Conservation (phyloP, 2,329 filamentous ascomycete genomes). For the Colletotrichum chlorophyti region DNA sequence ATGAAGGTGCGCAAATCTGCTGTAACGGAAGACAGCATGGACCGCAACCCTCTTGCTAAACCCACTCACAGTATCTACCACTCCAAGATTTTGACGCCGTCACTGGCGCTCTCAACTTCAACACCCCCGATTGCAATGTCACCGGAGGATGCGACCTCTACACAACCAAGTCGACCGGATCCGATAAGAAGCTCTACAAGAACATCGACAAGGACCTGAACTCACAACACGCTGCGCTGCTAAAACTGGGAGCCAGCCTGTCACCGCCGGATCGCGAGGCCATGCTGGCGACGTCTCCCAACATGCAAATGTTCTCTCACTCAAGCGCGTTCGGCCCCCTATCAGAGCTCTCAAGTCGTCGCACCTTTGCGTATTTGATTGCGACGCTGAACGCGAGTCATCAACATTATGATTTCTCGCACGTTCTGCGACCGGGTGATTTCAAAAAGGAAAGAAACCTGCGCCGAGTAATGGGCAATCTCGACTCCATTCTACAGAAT, state of each 20-base stretch:
- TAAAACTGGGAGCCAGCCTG: slow-evolving; percentile 85
- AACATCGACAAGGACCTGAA: slow-evolving; percentile 92
- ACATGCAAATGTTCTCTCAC: slow-evolving; percentile 68
- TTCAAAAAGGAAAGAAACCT: slow-evolving; percentile 86
- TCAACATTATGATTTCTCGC: slow-evolving; percentile 90
- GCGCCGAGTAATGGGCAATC: slow-evolving; percentile 81
- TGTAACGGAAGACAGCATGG: slow-evolving; percentile 8
- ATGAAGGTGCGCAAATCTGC: slow-evolving; percentile 31
- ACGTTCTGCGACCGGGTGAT: slow-evolving; percentile 86
- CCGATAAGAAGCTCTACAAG: slow-evolving; percentile 97
- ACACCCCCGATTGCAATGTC: slow-evolving; percentile 90
- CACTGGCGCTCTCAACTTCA: slow-evolving; percentile 92
- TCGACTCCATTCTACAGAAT: slow-evolving; percentile 88
- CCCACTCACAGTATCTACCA: slow-evolving; percentile 76
- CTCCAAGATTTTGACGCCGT: slow-evolving; percentile 91
- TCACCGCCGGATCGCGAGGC: slow-evolving; percentile 81
- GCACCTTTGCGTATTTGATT: slow-evolving; percentile 95
- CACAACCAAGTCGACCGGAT: slow-evolving; percentile 93
- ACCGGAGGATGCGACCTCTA: slow-evolving; percentile 95
- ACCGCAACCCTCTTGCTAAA: slow-evolving; percentile 25
- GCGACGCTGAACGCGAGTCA: slow-evolving; percentile 96
- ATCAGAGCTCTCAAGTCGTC: slow-evolving; percentile 84
- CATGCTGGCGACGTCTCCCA: slow-evolving; percentile 71
- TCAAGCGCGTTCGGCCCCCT: slow-evolving; percentile 92
- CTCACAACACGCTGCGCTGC: slow-evolving; percentile 86